phyloP scores from a whole-genome alignment of 176 grass and related monocot species.

The Eragrostis nindensis region DNA sequence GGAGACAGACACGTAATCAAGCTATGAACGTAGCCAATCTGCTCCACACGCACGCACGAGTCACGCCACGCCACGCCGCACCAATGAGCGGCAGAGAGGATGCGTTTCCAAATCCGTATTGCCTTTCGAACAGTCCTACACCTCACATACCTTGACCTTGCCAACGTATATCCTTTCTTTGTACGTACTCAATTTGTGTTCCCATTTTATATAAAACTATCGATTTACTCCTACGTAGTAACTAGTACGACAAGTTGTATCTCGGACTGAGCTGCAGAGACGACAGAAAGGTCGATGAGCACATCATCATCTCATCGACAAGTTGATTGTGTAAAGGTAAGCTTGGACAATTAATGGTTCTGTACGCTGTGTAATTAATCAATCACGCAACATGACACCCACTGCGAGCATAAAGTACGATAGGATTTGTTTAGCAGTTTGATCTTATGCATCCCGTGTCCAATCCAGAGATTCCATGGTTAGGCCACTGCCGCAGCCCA shows the following conservation, averaged over 20 bases:
- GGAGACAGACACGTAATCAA: not conserved
- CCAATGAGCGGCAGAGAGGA: not conserved
- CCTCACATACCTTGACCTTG: not conserved
- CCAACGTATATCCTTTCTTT: not conserved
- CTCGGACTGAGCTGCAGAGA: no score
- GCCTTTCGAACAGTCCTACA: not conserved
- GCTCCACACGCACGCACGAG: not conserved
- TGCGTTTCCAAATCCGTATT: not conserved
- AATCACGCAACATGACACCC: no score
- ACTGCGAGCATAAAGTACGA: not conserved
- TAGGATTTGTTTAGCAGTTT: no score
- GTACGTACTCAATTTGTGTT: no score
- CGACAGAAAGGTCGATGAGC: no score
- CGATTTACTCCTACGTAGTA: no score
- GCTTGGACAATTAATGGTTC: no score
- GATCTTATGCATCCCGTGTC: not conserved
- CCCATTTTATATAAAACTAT: no score
- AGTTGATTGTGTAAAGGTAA: no score
- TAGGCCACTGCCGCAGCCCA: not conserved
- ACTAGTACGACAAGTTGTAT: no score
- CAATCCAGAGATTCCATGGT: not conserved
- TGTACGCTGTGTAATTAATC: no score
- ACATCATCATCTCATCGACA: no score
- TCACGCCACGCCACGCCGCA: not conserved
- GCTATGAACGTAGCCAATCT: not conserved